Evolutionary conservation across 768 basidiomycete genomes (phyloP).

Genomic region (Nidula microcarpa): DNA sequence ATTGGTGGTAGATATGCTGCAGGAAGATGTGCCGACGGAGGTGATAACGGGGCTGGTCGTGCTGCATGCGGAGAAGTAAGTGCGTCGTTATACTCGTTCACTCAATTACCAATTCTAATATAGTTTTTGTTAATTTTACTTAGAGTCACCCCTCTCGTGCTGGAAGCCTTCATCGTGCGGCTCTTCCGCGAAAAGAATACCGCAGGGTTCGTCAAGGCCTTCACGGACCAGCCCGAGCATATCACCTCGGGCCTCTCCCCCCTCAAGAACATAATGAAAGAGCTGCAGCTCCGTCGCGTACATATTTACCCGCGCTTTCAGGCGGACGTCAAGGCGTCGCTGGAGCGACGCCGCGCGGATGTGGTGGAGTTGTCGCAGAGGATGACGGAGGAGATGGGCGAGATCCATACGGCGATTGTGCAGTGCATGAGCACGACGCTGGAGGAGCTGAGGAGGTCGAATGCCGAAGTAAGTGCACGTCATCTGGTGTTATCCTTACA

Average conservation of each 20-base stretch:
- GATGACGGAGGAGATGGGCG: constrained; percentile 82
- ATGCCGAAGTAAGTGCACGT: constrained; percentile 49
- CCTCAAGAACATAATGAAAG: constrained; percentile 88
- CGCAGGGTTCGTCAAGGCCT: constrained; percentile 91
- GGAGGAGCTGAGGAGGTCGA: constrained; percentile 84
- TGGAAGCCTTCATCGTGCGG: constrained; percentile 92
- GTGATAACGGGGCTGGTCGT: constrained; percentile 89
- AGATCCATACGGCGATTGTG: constrained; percentile 88
- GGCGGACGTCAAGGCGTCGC: constrained; percentile 76
- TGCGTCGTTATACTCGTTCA: too few relatives aligned
- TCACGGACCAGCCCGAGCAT: constrained; percentile 94
- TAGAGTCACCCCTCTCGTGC: constrained; percentile 79
- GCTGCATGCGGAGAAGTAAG: constrained; percentile 86
- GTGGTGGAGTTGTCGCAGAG: constrained; percentile 89
- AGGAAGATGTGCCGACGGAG: constrained; percentile 77
- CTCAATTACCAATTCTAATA: background rate
- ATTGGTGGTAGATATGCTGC: constrained; percentile 91
- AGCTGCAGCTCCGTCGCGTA: constrained; percentile 84
- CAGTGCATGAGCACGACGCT: constrained; percentile 93
- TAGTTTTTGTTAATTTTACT: background rate
- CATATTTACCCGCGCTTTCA: constrained; percentile 95
- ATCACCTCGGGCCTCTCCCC: constrained; percentile 93
- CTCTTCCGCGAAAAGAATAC: constrained; percentile 88
- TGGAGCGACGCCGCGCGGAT: constrained; percentile 83
- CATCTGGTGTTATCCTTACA: background rate